Evolutionary conservation across 177 flowering plant genomes (phyloP).

Genomic region (Vitis hybrid): DNA sequence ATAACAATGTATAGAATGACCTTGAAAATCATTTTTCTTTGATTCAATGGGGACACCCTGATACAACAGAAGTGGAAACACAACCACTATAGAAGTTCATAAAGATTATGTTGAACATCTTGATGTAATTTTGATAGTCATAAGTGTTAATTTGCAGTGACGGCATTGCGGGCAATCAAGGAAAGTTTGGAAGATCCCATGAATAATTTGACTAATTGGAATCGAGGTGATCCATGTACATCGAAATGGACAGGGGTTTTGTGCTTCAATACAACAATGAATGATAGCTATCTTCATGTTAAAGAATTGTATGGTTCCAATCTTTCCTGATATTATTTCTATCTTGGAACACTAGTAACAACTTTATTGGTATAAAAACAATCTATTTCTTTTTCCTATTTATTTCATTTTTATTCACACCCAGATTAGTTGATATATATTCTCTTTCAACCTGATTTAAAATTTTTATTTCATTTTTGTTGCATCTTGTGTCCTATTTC

Average conservation of each 20-base stretch:
- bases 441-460: too few species aligned
- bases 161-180: conserved; percentile 43
- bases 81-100: too few species aligned
- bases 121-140: neutral
- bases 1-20: too few species aligned
- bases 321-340: neutral
- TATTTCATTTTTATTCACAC: too few species aligned
- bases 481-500: neutral
- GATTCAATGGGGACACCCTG: too few species aligned
- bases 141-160: conserved; percentile 35
- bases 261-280: conserved; percentile 43
- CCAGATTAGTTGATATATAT: too few species aligned
- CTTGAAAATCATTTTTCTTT: too few species aligned
- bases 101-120: neutral
- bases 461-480: too few species aligned
- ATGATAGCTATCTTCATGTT: conserved; percentile 64
- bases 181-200: conserved; percentile 42
- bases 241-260: conserved; percentile 69
- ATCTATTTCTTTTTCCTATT: too few species aligned
- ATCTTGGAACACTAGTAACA: neutral
- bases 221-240: conserved; percentile 62
- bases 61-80: too few species aligned
- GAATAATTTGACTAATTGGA: conserved; percentile 48
- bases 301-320: conserved; percentile 45
- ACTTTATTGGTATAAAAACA: too few species aligned